Evolutionary conservation across 2,329 filamentous ascomycete species (phyloP), one percentile per base, ranked within the genome.

Genomic region (Ambrosiella beaveri): DNA sequence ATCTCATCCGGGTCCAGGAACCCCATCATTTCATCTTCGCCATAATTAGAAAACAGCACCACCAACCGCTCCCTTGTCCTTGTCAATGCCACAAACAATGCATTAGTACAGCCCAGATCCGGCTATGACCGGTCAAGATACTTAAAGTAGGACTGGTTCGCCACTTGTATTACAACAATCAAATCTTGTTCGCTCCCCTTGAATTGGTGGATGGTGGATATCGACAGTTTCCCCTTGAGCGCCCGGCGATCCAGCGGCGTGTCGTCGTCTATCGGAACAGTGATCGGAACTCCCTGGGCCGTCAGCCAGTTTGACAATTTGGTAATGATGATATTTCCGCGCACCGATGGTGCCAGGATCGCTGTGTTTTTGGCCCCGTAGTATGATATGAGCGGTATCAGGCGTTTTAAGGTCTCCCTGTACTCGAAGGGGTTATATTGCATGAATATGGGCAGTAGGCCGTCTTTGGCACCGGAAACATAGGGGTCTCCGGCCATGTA

Each of bases 201-300:
- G 59, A 69, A 69, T 44, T 68, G 65, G 38, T 69, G 66, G 49
- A 67, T 67, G 0, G 65, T 67, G 11, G 66, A 66, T 9, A 67
- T 58, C 7, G 64, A 65, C 19, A 68, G 11, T 56, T 69, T 69
- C 9, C 65, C 64, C 3, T 61, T n/a, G 6, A 64, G 65, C 4
- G 65, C 63, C 2, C 35, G 56, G 15, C 67, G 61, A 27, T 68
- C 56, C 2, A 67, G 54, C 17, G 62, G 56, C 6, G 56, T 54
- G 1, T 68, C 66, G 1, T 67, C 65, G 8, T 62, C 62, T 1
- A 57, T 59, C 1, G 64, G 61, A 2, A 65, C 63, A 12, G 62
- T 55, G 35, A 67, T 63, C 4, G 63, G 65, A 4, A 68, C 56
- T 0, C 50, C 6, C 39, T 62, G 59, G 19, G 39, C 8, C 17